Evolutionary conservation across 2,329 filamentous ascomycete genomes (phyloP), one percentile per base, ranked within the genome.

Genomic region (Curvularia hawaiiensis): DNA sequence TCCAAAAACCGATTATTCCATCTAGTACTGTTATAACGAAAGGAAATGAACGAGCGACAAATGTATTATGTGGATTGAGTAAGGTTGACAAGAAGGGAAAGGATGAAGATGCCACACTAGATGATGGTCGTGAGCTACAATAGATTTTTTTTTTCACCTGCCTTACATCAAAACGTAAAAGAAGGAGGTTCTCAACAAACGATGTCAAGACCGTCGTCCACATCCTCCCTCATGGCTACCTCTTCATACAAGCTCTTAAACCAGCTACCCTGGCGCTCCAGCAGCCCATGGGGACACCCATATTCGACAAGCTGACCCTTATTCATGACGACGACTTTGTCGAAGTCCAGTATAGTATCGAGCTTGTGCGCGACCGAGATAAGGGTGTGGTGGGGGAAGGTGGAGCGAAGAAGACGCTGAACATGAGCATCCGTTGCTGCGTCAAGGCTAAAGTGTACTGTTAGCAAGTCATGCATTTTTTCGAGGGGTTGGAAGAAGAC

Each of bases 351-450:
- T 14, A 86, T 83, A 54, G 83, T 83, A 38, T 84, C 79, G 41
- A 86, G 75, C 28, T 83, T 82, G 71, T 86, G 84, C 5, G 83
- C 83, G 2, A 86, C 82, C 0, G 82, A 79, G 50, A 86, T 78
- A 53, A 90, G 82, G 0, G 88, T 90, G 58, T 85, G 83, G 3
- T 76, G 77, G 2, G 72, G 69, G 66, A 88, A 87, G 24, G 77
- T 77, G 30, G 79, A 78, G 46, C 84, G 79, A 52, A 88, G 80
- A 30, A 86, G 78, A 31, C 77, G 77, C 66, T 88, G 84, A 73
- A 88, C 85, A 26, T 80, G 76, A 35, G 79, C 76, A 62, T 88
- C 86, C 2, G 85, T 87, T 50, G 79, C 79, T 12, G 77, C 75
- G 65, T 88, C 86, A 40, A 88, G 80, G 55, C 82, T 85, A 28